These are phyloP conservation scores for Viola pubescens DNA, from an alignment of 441 rosid genomes.

Conservation along the genomic window DNA sequence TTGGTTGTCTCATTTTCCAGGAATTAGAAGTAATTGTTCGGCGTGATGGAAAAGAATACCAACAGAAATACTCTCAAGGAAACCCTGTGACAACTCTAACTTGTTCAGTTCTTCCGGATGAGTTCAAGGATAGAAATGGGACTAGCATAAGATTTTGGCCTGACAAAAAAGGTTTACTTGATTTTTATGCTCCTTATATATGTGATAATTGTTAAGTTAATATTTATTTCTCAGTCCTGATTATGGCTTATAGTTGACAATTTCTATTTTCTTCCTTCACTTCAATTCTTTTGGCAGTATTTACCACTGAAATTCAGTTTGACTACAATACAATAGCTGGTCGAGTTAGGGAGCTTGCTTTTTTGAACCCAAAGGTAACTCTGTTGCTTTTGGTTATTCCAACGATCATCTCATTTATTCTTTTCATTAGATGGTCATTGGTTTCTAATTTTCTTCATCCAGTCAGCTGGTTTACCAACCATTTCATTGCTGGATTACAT, in stretches of 20 bases:
- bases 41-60: slow-evolving; percentile 83
- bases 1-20: slow-evolving; percentile 29
- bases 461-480: background rate
- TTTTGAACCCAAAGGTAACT: slow-evolving; percentile 81
- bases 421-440: background rate
- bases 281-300: slow-evolving; percentile 42
- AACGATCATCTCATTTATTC: slow-evolving; percentile 11
- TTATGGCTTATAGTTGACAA: background rate
- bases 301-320: slow-evolving; percentile 79
- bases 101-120: slow-evolving; percentile 49
- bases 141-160: slow-evolving; percentile 90
- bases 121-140: slow-evolving; percentile 54
- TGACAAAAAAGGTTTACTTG: slow-evolving; percentile 72
- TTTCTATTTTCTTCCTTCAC: background rate
- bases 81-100: slow-evolving; percentile 66
- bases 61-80: slow-evolving; percentile 84
- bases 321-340: slow-evolving; percentile 82
- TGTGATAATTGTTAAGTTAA: slow-evolving; percentile 7
- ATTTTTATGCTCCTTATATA: slow-evolving; percentile 8
- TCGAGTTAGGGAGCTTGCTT: slow-evolving; percentile 91
- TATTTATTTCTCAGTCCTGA: slow-evolving; percentile 4
- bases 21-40: slow-evolving; percentile 78
- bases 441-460: background rate
- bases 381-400: slow-evolving; percentile 11
- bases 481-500: background rate